Evolutionary conservation across 441 rosid genomes (phyloP).

Genomic region (Manihot esculenta): DNA sequence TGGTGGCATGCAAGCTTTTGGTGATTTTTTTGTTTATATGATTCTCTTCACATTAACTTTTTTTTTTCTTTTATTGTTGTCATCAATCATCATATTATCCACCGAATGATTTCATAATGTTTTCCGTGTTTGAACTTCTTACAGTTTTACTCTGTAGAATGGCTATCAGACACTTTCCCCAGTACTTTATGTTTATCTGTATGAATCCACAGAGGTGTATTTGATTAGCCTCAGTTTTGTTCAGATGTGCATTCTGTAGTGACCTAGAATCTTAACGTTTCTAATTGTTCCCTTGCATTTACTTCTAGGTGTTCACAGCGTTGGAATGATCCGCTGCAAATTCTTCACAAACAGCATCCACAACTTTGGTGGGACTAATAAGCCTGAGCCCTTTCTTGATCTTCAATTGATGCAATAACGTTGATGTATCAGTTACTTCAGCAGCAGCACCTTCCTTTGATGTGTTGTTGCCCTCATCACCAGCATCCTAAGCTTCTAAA

Average conservation of each 20-base stretch:
- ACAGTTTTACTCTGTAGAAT: not conserved
- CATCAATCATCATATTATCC: not conserved
- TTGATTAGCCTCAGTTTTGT: not conserved
- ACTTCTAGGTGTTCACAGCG: constrained; percentile 61
- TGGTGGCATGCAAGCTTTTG: not conserved
- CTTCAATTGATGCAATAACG: constrained; percentile 40
- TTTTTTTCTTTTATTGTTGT: not conserved
- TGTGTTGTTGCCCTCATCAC: not conserved
- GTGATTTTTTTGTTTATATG: not conserved
- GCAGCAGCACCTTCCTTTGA: too few relatives aligned
- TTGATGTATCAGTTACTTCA: not conserved
- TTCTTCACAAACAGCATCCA: constrained; percentile 47
- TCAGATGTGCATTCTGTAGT: not conserved
- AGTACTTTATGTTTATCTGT: too few relatives aligned
- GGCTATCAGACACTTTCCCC: too few relatives aligned
- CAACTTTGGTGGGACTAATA: constrained; percentile 51
- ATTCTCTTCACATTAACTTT: too few relatives aligned
- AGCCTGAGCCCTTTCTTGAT: constrained; percentile 67
- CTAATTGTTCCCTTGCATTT: not conserved
- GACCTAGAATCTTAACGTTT: not conserved
- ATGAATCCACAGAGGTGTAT: not conserved
- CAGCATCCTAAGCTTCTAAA: not conserved
- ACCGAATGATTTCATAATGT: too few relatives aligned
- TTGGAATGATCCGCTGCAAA: too few relatives aligned
- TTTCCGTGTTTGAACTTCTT: not conserved